phyloP scores from a whole-genome alignment of 2,329 filamentous ascomycete genomes.

The Lasiodiplodia sp. region DNA sequence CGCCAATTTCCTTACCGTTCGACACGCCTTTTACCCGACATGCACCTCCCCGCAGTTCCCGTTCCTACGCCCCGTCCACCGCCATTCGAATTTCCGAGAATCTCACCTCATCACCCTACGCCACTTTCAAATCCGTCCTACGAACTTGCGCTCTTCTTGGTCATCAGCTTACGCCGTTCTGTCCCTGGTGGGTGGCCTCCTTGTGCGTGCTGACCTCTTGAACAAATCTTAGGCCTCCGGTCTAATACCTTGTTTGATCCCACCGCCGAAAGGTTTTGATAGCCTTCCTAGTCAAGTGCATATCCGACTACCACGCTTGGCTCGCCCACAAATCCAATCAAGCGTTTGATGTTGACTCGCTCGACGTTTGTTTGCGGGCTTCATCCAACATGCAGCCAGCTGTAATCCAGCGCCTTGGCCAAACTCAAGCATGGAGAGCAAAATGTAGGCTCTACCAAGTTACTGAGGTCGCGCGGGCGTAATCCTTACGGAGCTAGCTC shows the following conservation, averaged over 20 bases:
- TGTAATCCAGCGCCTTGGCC: not conserved
- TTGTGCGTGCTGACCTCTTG: not conserved
- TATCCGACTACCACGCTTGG: not conserved
- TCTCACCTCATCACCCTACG: not conserved
- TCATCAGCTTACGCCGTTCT: not conserved
- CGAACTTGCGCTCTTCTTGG: not conserved
- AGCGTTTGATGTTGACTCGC: not conserved
- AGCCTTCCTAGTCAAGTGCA: not conserved
- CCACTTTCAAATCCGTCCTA: not conserved
- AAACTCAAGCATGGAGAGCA: not conserved
- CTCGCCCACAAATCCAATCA: not conserved
- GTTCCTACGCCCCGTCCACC: constrained; percentile 6
- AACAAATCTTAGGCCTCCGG: not conserved
- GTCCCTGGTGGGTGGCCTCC: not conserved
- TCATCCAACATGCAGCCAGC: not conserved
- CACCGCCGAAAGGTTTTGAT: not conserved
- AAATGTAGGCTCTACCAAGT: not conserved
- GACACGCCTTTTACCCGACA: constrained; percentile 8
- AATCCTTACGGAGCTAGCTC: not conserved
- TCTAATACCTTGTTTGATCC: not conserved
- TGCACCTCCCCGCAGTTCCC: constrained; percentile 16
- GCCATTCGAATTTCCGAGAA: not conserved
- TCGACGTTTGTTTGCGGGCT: not conserved
- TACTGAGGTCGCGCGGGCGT: not conserved
- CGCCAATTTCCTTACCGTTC: constrained; percentile 7